Conservation (phyloP, 345 rosid genomes). For the Aegle marmelos region DNA sequence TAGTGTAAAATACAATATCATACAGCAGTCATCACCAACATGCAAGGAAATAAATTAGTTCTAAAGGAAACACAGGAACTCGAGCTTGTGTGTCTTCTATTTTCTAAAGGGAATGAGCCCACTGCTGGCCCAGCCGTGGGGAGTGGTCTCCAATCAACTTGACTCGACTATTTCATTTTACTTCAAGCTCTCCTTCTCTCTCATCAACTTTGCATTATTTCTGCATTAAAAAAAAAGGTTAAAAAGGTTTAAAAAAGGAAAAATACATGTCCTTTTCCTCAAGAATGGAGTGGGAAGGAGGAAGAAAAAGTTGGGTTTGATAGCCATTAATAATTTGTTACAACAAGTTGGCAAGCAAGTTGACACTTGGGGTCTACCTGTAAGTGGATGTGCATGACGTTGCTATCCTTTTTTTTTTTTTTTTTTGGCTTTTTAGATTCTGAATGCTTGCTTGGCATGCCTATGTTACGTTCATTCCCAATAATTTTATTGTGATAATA, state of each 20-base stretch:
- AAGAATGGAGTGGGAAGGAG: background rate
- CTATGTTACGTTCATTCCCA: background rate
- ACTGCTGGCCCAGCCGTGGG: no score
- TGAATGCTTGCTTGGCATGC: background rate
- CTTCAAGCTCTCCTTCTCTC: no score
- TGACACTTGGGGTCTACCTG: constrained; percentile 7
- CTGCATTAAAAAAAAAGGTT: background rate
- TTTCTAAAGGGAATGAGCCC: no score
- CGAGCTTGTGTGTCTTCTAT: no score
- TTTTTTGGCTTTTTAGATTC: constrained; percentile 11
- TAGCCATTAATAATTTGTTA: background rate
- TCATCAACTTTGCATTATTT: no score
- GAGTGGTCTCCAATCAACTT: no score
- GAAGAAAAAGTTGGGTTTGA: background rate
- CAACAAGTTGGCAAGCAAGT: constrained; percentile 27
- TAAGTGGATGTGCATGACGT: constrained; percentile 25
- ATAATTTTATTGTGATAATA: background rate
- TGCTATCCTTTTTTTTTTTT: background rate
- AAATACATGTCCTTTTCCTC: background rate
- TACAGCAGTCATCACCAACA: no score
- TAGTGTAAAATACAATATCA: no score
- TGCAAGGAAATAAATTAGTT: no score
- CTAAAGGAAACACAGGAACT: no score
- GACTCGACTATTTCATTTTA: no score
- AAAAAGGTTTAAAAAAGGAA: no score